Evolutionary conservation across 2,329 filamentous ascomycete genomes (phyloP).

Genomic region (Zopfia rhizophila): DNA sequence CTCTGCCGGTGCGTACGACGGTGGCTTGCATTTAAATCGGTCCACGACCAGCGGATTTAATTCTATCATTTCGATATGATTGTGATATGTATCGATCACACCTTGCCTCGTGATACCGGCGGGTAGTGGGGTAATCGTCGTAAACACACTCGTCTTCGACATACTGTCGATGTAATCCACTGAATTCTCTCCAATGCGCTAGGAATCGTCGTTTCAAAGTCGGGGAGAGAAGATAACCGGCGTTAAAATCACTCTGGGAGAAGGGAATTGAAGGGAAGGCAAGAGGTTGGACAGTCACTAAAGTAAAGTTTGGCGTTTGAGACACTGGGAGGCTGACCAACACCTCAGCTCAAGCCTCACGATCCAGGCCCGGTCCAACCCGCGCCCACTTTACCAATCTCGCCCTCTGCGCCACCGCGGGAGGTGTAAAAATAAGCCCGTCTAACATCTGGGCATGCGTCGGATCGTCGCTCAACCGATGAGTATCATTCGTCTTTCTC

Average conservation of each 20-base stretch:
- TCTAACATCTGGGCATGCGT: background rate
- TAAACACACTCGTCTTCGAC: constrained; percentile 78
- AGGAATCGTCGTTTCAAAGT: background rate
- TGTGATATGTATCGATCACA: constrained; percentile 80
- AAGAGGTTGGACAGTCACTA: too few species aligned
- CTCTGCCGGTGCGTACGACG: constrained; percentile 72
- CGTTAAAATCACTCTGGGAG: background rate
- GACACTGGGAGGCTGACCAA: too few species aligned
- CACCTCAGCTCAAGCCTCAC: constrained; percentile 4
- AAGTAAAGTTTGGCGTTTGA: too few species aligned
- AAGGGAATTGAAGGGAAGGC: background rate
- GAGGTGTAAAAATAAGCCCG: constrained; percentile 1
- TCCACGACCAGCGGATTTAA: constrained; percentile 85
- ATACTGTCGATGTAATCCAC: constrained; percentile 57
- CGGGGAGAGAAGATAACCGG: background rate
- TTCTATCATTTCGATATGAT: constrained; percentile 86
- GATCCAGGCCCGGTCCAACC: constrained; percentile 13
- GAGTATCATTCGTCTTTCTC: too few species aligned
- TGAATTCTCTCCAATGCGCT: too few species aligned
- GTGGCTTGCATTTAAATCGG: constrained; percentile 74
- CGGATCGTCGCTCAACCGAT: constrained; percentile 10
- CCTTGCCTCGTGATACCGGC: constrained; percentile 72
- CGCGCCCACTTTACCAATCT: too few species aligned
- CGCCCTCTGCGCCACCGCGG: too few species aligned
- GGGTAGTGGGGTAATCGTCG: constrained; percentile 81